These are phyloP conservation scores for Nothophytophthora sp. DNA, from an alignment of 352 stramenopile species.

Conservation along the genomic window DNA sequence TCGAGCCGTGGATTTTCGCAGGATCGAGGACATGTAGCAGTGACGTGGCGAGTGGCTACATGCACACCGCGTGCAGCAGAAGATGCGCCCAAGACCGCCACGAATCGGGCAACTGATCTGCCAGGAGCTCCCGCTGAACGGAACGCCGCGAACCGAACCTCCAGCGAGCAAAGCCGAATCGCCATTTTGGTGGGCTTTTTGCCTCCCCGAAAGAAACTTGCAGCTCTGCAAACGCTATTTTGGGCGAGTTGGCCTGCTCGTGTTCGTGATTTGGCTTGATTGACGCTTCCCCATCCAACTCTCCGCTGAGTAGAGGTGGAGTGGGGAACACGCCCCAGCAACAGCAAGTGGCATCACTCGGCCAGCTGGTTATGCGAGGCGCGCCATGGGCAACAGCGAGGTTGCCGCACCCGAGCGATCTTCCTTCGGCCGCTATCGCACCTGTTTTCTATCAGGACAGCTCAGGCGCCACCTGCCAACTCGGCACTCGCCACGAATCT, in stretches of 20 bases:
- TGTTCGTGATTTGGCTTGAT: too few species aligned
- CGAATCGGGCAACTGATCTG: constrained; percentile 4
- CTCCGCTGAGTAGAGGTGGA: too few species aligned
- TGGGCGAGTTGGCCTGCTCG: not conserved
- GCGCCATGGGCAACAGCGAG: too few species aligned
- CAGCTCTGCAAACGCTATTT: too few species aligned
- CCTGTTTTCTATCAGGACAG: constrained; percentile 23
- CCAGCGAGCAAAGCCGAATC: constrained; percentile 14
- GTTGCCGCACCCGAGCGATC: too few species aligned
- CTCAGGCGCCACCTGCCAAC: constrained; percentile 4
- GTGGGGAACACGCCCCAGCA: constrained; percentile 17
- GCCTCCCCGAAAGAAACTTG: constrained; percentile 6
- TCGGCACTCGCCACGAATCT: too few species aligned
- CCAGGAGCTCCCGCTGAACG: constrained; percentile 3
- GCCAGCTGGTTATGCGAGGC: constrained; percentile 28
- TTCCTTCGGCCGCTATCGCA: constrained; percentile 29
- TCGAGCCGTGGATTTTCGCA: too few species aligned
- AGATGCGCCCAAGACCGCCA: too few species aligned
- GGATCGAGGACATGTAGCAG: too few species aligned
- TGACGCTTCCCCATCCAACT: constrained; percentile 26
- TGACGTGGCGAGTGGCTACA: constrained; percentile 6
- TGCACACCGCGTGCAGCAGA: too few species aligned
- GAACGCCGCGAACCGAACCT: constrained; percentile 6
- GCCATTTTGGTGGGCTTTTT: too few species aligned
- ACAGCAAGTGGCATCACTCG: constrained; percentile 28